These are phyloP conservation scores for Polygonum aviculare DNA, from an alignment of 148 eudicot genomes.

Conservation along the genomic window DNA sequence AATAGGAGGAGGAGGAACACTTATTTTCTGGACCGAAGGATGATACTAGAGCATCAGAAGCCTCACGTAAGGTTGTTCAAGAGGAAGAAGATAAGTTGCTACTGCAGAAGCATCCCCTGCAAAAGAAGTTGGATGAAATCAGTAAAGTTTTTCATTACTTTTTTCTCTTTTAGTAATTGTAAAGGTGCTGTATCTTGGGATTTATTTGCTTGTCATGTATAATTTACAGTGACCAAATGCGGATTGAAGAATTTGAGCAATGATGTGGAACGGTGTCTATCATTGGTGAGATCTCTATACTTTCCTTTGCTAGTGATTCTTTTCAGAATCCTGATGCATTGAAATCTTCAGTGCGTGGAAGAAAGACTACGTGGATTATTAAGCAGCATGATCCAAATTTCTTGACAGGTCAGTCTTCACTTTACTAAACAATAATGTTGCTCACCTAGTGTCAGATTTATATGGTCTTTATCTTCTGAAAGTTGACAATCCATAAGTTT, in stretches of 20 bases:
- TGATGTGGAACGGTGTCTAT: constrained; percentile 91
- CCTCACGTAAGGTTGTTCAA: constrained; percentile 85
- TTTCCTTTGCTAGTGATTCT: not conserved
- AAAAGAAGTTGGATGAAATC: constrained; percentile 75
- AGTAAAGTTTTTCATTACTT: constrained; percentile 27
- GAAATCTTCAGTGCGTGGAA: constrained; percentile 65
- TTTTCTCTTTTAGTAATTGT: constrained; percentile 1
- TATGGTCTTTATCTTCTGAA: not conserved
- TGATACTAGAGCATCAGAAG: constrained; percentile 80
- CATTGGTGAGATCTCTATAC: constrained; percentile 48
- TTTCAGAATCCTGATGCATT: constrained; percentile 18
- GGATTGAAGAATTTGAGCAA: constrained; percentile 65
- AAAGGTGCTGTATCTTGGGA: not conserved
- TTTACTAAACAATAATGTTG: too few relatives aligned
- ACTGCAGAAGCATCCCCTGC: constrained; percentile 76
- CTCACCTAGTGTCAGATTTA: not conserved
- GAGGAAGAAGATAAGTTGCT: constrained; percentile 86
- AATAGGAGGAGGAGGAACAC: constrained; percentile 95
- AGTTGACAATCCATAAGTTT: not conserved
- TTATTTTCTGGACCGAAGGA: constrained; percentile 78
- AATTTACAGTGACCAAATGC: constrained; percentile 55
- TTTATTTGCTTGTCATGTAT: constrained; percentile 9
- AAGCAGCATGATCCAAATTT: constrained; percentile 62
- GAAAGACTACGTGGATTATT: constrained; percentile 92
- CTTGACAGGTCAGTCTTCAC: constrained; percentile 57